Evolutionary conservation across 805 yeast genomes (phyloP).

Genomic region (Diddensiella caesifluorescens): DNA sequence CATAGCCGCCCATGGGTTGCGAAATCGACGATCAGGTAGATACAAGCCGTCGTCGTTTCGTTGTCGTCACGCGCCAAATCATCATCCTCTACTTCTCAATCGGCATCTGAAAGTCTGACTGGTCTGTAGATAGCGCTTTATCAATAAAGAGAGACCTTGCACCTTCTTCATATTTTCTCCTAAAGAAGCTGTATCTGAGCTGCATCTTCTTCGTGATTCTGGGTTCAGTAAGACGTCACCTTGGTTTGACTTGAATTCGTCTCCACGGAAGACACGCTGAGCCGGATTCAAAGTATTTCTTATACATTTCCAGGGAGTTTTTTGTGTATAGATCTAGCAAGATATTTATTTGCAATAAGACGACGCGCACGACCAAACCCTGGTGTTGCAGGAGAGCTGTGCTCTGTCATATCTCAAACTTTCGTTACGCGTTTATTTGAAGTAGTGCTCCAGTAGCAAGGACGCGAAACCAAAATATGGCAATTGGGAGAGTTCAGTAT

Average conservation of each 20-base stretch:
- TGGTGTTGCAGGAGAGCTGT: background rate
- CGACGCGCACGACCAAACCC: background rate
- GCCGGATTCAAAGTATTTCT: background rate
- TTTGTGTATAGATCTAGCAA: background rate
- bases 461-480: background rate
- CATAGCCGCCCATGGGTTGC: no score
- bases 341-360: background rate
- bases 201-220: background rate
- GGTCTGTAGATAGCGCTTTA: background rate
- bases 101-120: slow-evolving; percentile 3
- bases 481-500: background rate
- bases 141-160: background rate
- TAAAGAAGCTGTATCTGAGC: background rate
- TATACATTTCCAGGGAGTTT: background rate
- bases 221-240: background rate
- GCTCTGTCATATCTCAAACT: background rate
- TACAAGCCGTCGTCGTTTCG: no score
- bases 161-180: background rate
- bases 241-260: background rate
- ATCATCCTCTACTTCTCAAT: slow-evolving; percentile 1
- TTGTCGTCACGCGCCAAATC: background rate
- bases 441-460: no score
- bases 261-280: background rate
- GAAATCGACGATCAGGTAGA: no score
- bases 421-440: background rate